Conservation (phyloP, 768 basidiomycete species). For the Suillus alpinus region DNA sequence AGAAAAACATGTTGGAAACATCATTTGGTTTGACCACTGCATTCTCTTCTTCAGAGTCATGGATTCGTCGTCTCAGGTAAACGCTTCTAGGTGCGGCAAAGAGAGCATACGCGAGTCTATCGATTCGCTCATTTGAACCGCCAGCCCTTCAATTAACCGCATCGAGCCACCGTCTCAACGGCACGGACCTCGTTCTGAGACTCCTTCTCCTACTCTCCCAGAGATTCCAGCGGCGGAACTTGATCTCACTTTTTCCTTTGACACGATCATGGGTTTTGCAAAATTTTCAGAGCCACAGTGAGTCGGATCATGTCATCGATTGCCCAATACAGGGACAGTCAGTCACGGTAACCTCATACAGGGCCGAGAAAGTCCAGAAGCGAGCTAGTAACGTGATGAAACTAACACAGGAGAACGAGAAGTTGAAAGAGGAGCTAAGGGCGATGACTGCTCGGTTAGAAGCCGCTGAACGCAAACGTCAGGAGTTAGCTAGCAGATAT, state of each 20-base stretch:
- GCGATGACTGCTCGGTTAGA: conserved; percentile 74
- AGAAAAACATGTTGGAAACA: too few species aligned
- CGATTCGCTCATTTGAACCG: conserved; percentile 19
- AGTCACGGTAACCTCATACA: conserved; percentile 27
- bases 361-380: conserved; percentile 49
- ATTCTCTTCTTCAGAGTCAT: conserved; percentile 16
- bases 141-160: conserved; percentile 19
- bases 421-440: conserved; percentile 70
- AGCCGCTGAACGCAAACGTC: conserved; percentile 65
- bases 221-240: conserved; percentile 51
- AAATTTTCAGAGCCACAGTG: conserved; percentile 38
- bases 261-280: conserved; percentile 38
- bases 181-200: conserved; percentile 12
- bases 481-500: conserved; percentile 41
- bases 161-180: conserved; percentile 16
- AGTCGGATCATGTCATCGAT: conserved; percentile 33
- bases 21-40: not conserved
- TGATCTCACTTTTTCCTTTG: conserved; percentile 41
- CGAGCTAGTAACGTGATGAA: conserved; percentile 76
- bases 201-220: conserved; percentile 40
- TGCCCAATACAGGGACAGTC: conserved; percentile 26
- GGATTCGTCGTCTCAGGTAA: conserved; percentile 21
- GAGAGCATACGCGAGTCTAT: conserved; percentile 5
- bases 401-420: conserved; percentile 76
- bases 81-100: conserved; percentile 21